Percentiles rank a stretch among this genome's conserved stretches.
These are phyloP conservation scores for Iris macrosiphon DNA, from an alignment of 106 monocot genomes.

Conservation along the genomic window DNA sequence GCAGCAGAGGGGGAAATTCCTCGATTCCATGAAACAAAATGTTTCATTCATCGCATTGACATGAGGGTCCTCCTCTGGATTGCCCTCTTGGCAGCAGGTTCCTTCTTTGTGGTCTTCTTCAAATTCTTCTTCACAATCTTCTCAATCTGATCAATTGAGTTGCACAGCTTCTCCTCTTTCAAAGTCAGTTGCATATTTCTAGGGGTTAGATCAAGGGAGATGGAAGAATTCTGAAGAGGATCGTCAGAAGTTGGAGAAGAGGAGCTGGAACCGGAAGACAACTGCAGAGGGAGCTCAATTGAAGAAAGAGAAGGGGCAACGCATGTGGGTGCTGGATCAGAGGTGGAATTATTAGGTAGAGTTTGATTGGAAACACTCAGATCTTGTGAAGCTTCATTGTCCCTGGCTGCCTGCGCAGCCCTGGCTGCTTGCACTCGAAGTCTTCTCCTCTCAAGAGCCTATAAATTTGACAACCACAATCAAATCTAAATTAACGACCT, in stretches of 20 bases:
- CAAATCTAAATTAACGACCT: no score
- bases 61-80: slow-evolving; percentile 25
- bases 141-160: slow-evolving; percentile 41
- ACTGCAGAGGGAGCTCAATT: slow-evolving; percentile 1
- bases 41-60: slow-evolving; percentile 49
- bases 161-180: slow-evolving; percentile 18
- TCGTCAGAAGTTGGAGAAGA: neutral
- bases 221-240: neutral
- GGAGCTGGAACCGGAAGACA: neutral
- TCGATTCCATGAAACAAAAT: slow-evolving; percentile 19
- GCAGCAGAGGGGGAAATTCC: no score
- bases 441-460: slow-evolving; percentile 32
- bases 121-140: slow-evolving; percentile 30
- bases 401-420: neutral
- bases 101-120: slow-evolving; percentile 13
- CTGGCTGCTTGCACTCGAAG: neutral
- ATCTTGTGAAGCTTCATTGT: slow-evolving; percentile 1
- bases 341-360: neutral
- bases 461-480: no score
- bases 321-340: neutral
- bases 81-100: slow-evolving; percentile 12
- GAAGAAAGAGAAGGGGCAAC: neutral
- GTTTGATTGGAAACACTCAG: neutral
- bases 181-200: neutral
- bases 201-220: slow-evolving; percentile 1